These are phyloP conservation scores for Platanthera zijinensis DNA, from an alignment of 106 monocot genomes.

Conservation along the genomic window DNA sequence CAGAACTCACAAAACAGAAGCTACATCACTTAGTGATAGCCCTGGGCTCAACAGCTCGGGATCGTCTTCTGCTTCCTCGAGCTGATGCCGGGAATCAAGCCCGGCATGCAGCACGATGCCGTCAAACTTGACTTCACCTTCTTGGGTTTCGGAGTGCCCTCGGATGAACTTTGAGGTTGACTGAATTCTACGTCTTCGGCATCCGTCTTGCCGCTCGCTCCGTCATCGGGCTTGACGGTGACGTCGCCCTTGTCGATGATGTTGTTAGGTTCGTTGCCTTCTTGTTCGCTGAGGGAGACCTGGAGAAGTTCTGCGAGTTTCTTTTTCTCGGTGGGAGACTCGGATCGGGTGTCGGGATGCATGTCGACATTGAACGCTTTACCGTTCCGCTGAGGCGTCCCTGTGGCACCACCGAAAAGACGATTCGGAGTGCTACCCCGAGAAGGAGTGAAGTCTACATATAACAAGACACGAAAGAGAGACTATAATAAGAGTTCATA, in stretches of 20 bases:
- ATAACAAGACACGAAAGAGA: background rate
- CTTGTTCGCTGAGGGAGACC: slow-evolving; percentile 13
- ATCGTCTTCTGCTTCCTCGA: slow-evolving; percentile 31
- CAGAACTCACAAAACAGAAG: no score
- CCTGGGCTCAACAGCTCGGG: background rate
- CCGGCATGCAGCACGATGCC: slow-evolving; percentile 55
- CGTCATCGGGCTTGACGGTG: background rate
- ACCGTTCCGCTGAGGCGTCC: slow-evolving; percentile 11
- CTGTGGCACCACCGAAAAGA: slow-evolving; percentile 9
- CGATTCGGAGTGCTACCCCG: slow-evolving; percentile 45
- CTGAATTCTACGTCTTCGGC: background rate
- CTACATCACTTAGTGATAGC: no score
- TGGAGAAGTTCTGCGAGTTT: slow-evolving; percentile 43
- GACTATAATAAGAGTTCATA: background rate
- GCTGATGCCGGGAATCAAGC: slow-evolving; percentile 16
- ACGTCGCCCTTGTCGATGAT: background rate
- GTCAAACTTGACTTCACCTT: slow-evolving; percentile 34
- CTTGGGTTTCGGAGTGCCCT: slow-evolving; percentile 14
- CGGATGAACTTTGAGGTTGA: slow-evolving; percentile 13
- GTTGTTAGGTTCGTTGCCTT: background rate
- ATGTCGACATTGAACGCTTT: slow-evolving; percentile 9
- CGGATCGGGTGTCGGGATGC: slow-evolving; percentile 21
- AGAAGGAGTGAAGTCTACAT: slow-evolving; percentile 53
- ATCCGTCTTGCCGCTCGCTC: slow-evolving; percentile 4
- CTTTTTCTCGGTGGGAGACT: slow-evolving; percentile 40